Evolutionary conservation across 2,329 filamentous ascomycete genomes (phyloP), one percentile per base, ranked within the genome.

Genomic region (Venturia carpophila): DNA sequence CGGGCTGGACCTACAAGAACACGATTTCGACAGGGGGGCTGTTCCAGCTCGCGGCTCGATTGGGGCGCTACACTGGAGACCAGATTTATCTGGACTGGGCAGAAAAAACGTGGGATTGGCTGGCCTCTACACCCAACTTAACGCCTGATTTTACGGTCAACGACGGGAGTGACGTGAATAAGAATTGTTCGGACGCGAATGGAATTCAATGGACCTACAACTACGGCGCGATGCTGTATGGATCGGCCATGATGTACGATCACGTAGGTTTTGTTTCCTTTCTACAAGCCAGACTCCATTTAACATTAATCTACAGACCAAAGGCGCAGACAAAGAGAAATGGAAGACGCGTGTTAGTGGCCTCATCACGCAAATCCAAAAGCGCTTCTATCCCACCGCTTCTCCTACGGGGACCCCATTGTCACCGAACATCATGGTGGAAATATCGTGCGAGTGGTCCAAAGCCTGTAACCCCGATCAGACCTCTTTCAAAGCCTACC

Each of bases 81-180:
- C 72, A 83, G 64, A 94, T 89, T 0, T 96, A 95, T 72, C 80
- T 84, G 11, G 82, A 90, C 13, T 92, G 89, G 89, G 90, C 90
- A 0, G 80, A 84, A 66, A 87, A 80, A 70, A 79, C 87, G 9
- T 89, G 85, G 84, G 79, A 82, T 65, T 84, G 76, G 74, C 69
- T 72, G 5, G 66, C 66, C 0, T 71, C 69, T 11, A 75, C 81
- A 4, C 79, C 79, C 5, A 75, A 83, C 61, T 86, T 67, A 72
- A 77, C 77, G 39, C 69, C 70, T 37, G 65, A 68, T 39, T 69
- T 34, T 68, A 71, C 77, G 55, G 77, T 82, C 67, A 82, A 75
- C 68, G 82, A 84, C 66, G 81, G 81, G 10, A 77, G 77, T 0
- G 79, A 80, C 67, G 74, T 75, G 39, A 70, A 71, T 5, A 71